Evolutionary conservation across 371 early-diverging fungal genomes (phyloP).

Genomic region (Mucor indicus): DNA sequence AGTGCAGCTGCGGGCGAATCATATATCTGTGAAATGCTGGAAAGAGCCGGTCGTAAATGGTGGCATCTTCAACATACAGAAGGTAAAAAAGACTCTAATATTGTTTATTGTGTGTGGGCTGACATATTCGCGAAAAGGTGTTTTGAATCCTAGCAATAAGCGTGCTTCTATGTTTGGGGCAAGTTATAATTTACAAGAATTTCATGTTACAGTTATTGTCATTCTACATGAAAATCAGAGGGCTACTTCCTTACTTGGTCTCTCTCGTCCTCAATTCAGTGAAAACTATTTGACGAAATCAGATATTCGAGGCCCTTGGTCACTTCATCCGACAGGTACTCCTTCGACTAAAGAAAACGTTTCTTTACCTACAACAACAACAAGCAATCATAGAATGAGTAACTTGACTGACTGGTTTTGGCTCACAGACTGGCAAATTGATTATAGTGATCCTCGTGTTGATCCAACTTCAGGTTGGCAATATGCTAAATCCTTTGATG

Average conservation of each 20-base stretch:
- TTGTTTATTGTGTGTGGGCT: too few relatives aligned
- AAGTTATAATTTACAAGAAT: slow-evolving; percentile 48
- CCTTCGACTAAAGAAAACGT: slow-evolving; percentile 55
- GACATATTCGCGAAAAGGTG: slow-evolving; percentile 1
- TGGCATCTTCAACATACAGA: slow-evolving; percentile 21
- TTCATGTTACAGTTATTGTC: slow-evolving; percentile 63
- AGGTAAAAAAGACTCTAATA: slow-evolving; percentile 7
- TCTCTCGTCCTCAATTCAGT: slow-evolving; percentile 53
- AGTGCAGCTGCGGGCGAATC: slow-evolving; percentile 61
- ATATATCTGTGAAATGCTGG: slow-evolving; percentile 65
- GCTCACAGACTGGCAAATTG: slow-evolving; percentile 81
- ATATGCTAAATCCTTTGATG: slow-evolving; percentile 61
- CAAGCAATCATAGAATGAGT: slow-evolving; percentile 14
- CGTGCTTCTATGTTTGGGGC: slow-evolving; percentile 26
- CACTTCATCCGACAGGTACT: slow-evolving; percentile 48
- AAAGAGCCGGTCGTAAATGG: slow-evolving; percentile 44
- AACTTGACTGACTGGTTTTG: slow-evolving; percentile 66
- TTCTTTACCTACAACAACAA: slow-evolving; percentile 36
- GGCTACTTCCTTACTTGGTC: slow-evolving; percentile 39
- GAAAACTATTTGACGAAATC: slow-evolving; percentile 41
- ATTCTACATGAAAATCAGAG: slow-evolving; percentile 72
- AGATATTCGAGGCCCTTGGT: slow-evolving; percentile 63
- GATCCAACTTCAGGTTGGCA: slow-evolving; percentile 70
- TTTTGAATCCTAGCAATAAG: slow-evolving; percentile 15
- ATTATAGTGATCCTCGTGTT: slow-evolving; percentile 59